Evolutionary conservation across 177 flowering plant genomes (phyloP).

Genomic region (Vitis hybrid): DNA sequence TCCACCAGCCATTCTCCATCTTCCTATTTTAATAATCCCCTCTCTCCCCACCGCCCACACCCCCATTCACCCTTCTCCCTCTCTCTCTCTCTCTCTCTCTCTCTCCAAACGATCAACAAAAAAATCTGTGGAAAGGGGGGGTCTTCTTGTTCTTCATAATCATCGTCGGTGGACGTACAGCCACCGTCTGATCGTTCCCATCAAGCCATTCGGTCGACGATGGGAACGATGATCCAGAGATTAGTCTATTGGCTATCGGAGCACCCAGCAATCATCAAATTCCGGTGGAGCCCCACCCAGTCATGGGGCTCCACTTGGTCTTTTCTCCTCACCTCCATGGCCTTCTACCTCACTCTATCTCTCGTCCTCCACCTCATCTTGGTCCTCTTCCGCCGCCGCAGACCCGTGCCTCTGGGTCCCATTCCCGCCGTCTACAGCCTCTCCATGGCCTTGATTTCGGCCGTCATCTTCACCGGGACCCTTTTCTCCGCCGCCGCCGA

Average conservation of each 20-base stretch:
- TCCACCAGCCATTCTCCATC: too few relatives aligned
- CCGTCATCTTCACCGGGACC: conserved; percentile 47
- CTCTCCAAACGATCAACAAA: too few relatives aligned
- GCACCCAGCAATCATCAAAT: conserved; percentile 44
- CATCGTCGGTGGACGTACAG: too few relatives aligned
- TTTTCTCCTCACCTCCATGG: conserved; percentile 51
- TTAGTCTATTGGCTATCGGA: conserved; percentile 40
- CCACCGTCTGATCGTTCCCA: too few relatives aligned
- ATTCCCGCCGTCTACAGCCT: conserved; percentile 56
- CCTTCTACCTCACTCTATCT: conserved; percentile 34
- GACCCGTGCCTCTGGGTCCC: conserved; percentile 43
- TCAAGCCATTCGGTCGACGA: too few relatives aligned
- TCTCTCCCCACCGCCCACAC: too few relatives aligned
- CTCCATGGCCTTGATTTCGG: conserved; percentile 43
- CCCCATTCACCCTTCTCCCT: too few relatives aligned
- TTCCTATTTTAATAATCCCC: too few relatives aligned
- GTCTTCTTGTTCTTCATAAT: too few relatives aligned
- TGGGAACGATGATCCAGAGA: not conserved
- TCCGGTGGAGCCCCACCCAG: conserved; percentile 63
- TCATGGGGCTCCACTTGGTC: conserved; percentile 69
- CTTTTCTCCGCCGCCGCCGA: conserved; percentile 50
- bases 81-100: too few relatives aligned
- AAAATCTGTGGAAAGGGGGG: too few relatives aligned
- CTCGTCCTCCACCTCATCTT: conserved; percentile 36
- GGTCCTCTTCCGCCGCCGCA: conserved; percentile 21